phyloP scores from a whole-genome alignment of 345 rosid genomes.

The Syzygium aqueum region DNA sequence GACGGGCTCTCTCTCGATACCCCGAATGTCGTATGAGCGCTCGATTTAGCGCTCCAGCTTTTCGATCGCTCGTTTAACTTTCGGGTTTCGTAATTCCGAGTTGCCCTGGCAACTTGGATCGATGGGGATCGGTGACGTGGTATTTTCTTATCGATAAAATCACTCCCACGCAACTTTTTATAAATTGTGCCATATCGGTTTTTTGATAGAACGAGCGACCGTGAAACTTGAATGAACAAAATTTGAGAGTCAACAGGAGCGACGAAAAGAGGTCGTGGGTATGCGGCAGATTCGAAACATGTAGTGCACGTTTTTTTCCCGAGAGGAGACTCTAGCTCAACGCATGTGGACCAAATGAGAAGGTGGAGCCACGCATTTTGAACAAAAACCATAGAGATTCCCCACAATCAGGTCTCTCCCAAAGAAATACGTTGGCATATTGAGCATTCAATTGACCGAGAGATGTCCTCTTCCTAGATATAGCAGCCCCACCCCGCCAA shows the following conservation, averaged over 20 bases:
- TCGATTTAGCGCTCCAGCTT: fast-evolving
- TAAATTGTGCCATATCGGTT: fast-evolving
- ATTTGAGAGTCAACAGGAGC: background rate
- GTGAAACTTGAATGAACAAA: background rate
- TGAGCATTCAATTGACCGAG: background rate
- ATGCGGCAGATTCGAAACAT: background rate
- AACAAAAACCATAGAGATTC: background rate
- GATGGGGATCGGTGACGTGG: fast-evolving
- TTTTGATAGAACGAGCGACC: background rate
- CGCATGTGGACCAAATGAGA: background rate
- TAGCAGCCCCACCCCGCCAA: background rate
- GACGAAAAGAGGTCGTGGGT: fast-evolving
- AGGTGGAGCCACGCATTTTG: background rate
- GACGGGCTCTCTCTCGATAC: too few relatives aligned
- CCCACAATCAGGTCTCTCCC: background rate
- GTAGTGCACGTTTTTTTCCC: background rate
- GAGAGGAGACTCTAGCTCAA: background rate
- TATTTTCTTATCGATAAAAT: background rate
- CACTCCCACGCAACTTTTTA: fast-evolving
- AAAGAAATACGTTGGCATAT: background rate
- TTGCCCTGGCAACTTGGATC: background rate
- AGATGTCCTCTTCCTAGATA: background rate
- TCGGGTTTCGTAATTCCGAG: background rate
- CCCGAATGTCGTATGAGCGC: fast-evolving
- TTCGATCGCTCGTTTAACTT: fast-evolving